Evolutionary conservation across 352 stramenopile species (phyloP).

Genomic region (Phytopythium ostracodes): DNA sequence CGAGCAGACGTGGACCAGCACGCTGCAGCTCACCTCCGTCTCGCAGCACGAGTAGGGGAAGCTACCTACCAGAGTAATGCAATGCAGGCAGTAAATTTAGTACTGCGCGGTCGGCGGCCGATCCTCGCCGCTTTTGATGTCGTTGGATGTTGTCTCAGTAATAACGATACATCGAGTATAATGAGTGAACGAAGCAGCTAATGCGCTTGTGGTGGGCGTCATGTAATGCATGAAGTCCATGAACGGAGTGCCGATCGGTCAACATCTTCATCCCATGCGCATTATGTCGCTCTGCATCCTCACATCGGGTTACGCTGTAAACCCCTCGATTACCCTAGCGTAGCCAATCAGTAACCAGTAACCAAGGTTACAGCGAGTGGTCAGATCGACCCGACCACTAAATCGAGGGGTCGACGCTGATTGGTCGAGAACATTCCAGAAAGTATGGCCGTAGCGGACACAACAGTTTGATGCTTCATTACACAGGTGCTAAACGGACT

Average conservation of each 20-base stretch:
- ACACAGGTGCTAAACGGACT: not conserved
- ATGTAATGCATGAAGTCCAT: not conserved
- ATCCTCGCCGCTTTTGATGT: not conserved
- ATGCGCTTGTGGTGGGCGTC: not conserved
- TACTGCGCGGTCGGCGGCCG: not conserved
- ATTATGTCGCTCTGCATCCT: no score
- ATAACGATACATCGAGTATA: not conserved
- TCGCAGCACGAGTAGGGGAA: slow-evolving; percentile 17
- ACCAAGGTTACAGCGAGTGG: not conserved
- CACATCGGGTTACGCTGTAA: not conserved
- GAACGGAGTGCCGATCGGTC: no score
- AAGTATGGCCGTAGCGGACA: not conserved
- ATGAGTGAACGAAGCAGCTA: not conserved
- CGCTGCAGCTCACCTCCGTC: slow-evolving; percentile 35
- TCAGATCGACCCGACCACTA: not conserved
- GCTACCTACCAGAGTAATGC: not conserved
- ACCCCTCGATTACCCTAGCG: no score
- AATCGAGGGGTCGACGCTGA: slow-evolving; percentile 4
- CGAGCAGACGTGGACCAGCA: slow-evolving; percentile 33
- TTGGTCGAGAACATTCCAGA: slow-evolving; percentile 10
- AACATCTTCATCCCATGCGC: no score
- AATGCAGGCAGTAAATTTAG: not conserved
- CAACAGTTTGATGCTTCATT: not conserved
- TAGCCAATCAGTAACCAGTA: not conserved
- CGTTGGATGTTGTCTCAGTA: slow-evolving; percentile 4